Evolutionary conservation across 768 basidiomycete species (phyloP).

Genomic region (Pulveroboletus sp.): DNA sequence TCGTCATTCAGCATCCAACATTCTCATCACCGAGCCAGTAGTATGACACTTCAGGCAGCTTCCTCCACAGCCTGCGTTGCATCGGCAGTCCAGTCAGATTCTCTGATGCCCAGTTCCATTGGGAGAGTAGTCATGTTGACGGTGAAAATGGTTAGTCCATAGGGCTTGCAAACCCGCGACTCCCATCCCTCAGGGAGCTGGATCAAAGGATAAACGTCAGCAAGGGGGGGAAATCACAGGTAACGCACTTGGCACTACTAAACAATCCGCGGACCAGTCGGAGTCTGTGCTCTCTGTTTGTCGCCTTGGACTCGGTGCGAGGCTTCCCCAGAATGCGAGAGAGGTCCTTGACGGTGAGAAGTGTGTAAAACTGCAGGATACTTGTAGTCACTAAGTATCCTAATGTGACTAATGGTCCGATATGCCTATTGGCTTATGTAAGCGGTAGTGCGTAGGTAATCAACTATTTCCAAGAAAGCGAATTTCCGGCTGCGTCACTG

Average conservation of each 20-base stretch:
- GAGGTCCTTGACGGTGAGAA: conserved; percentile 58
- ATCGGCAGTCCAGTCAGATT: no score
- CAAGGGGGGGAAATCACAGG: background rate
- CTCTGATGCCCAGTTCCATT: conserved; percentile 13
- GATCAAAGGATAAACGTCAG: background rate
- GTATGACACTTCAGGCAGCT: no score
- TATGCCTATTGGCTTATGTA: no score
- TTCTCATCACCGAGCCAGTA: no score
- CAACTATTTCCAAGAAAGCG: no score
- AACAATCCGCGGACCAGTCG: conserved; percentile 52
- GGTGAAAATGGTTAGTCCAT: conserved; percentile 54
- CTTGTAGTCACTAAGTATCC: no score
- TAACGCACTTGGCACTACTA: conserved; percentile 59
- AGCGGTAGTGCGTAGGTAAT: no score
- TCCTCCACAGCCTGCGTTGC: no score
- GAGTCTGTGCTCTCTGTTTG: conserved; percentile 54
- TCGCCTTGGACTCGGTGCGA: conserved; percentile 47
- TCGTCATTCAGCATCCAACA: no score
- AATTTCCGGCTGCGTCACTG: conserved; percentile 43
- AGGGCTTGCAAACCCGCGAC: conserved; percentile 45
- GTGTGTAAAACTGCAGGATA: no score
- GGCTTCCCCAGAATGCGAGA: conserved; percentile 55
- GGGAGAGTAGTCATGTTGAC: conserved; percentile 40
- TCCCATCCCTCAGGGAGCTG: conserved; percentile 69
- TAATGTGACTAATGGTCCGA: no score